Evolutionary conservation across 2,329 filamentous ascomycete genomes (phyloP).

Genomic region (Pseudogymnoascus sp.): DNA sequence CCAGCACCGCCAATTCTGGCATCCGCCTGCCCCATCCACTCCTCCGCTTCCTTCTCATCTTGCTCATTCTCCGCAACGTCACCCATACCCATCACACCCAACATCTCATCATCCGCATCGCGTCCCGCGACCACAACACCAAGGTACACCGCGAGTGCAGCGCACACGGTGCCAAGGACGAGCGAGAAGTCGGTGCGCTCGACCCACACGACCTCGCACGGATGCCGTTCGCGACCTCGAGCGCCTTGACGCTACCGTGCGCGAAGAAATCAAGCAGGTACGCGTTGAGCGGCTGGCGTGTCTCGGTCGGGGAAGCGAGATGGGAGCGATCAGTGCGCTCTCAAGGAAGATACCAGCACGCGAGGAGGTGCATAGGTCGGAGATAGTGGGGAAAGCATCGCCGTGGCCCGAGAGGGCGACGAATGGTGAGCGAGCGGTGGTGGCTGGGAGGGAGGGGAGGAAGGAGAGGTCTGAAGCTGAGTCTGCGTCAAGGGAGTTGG

Average conservation of each 20-base stretch:
- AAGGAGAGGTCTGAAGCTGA: conserved; percentile 13
- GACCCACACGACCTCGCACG: conserved; percentile 65
- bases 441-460: conserved; percentile 32
- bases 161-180: conserved; percentile 64
- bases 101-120: conserved; percentile 34
- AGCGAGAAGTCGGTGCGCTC: conserved; percentile 60
- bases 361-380: conserved; percentile 59
- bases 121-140: conserved; percentile 46
- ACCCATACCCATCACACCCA: conserved; percentile 41
- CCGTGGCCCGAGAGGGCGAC: conserved; percentile 62
- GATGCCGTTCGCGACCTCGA: conserved; percentile 61
- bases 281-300: conserved; percentile 50
- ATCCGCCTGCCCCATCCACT: conserved; percentile 12
- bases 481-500: conserved; percentile 15
- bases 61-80: conserved; percentile 40
- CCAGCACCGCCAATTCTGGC: background rate
- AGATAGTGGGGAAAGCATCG: conserved; percentile 58
- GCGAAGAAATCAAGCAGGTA: conserved; percentile 73
- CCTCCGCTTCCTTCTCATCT: conserved; percentile 29
- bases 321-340: conserved; percentile 61
- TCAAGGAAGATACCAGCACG: conserved; percentile 69
- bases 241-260: conserved; percentile 56
- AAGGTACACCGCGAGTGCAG: conserved; percentile 53
- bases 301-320: conserved; percentile 54
- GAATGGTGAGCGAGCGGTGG: conserved; percentile 58